phyloP scores from a whole-genome alignment of 176 grass and related monocot species.

The Cenchrus americanus region DNA sequence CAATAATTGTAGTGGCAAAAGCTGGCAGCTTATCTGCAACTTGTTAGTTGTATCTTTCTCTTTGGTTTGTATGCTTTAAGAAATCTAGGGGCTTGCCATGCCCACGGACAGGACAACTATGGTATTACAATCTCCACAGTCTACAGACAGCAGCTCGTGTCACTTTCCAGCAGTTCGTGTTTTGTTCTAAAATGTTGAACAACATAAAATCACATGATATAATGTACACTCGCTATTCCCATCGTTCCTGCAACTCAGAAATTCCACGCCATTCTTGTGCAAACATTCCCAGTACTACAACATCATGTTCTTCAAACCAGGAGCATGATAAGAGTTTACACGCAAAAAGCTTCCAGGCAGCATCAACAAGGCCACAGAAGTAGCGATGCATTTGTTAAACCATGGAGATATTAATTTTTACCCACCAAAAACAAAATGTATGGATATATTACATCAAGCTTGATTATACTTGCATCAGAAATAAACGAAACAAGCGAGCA shows the following conservation, averaged over 20 bases:
- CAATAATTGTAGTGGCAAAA: constrained; percentile 61
- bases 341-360: neutral
- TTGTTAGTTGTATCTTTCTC: constrained; percentile 43
- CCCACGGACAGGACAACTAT: constrained; percentile 41
- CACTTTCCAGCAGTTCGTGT: neutral
- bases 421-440: neutral
- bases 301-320: neutral
- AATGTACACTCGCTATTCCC: neutral
- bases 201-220: constrained; percentile 15
- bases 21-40: constrained; percentile 43
- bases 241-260: too few species aligned
- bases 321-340: neutral
- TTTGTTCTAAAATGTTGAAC: constrained; percentile 16
- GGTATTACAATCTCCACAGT: constrained; percentile 17
- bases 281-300: neutral
- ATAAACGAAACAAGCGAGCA: neutral
- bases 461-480: constrained; percentile 9
- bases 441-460: neutral
- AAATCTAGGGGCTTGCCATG: constrained; percentile 23
- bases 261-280: neutral
- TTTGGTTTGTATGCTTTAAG: constrained; percentile 45
- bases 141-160: constrained; percentile 33
- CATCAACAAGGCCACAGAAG: neutral
- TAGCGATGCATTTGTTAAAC: neutral
- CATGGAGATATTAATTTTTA: neutral